Percentiles rank a stretch among this genome's conserved stretches.
phyloP scores from a whole-genome alignment of 805 yeast species.

The Kodamaea kakaduensis region DNA sequence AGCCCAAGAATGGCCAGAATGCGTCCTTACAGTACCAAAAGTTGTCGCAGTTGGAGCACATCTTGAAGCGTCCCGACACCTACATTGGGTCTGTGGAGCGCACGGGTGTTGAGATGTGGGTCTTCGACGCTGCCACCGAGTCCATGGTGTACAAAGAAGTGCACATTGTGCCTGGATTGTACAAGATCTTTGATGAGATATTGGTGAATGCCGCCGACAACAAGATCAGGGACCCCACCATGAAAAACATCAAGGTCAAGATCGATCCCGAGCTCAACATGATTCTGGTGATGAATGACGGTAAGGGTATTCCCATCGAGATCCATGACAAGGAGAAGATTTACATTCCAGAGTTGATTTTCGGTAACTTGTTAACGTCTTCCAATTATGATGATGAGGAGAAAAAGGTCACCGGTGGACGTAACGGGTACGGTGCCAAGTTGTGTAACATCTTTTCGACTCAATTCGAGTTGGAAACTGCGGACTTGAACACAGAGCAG shows the following conservation, averaged over 20 bases:
- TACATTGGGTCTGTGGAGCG: conserved; percentile 93
- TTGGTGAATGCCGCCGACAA: conserved; percentile 98
- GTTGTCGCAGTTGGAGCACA: conserved; percentile 93
- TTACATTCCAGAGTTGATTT: conserved; percentile 92
- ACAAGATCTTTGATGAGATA: conserved; percentile 95
- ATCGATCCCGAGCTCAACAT: conserved; percentile 71
- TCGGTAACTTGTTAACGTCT: conserved; percentile 91
- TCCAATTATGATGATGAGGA: conserved; percentile 94
- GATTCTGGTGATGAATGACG: conserved; percentile 85
- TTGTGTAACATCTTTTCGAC: conserved; percentile 94
- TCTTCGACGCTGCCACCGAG: conserved; percentile 51
- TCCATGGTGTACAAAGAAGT: conserved; percentile 54
- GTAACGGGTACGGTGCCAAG: conserved; percentile 98
- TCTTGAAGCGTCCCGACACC: conserved; percentile 94
- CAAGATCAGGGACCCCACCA: conserved; percentile 87
- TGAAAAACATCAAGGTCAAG: conserved; percentile 82
- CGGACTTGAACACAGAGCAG: conserved; percentile 62
- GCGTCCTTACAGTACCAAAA: conserved; percentile 84
- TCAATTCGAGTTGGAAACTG: conserved; percentile 82
- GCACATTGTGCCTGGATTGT: conserved; percentile 88
- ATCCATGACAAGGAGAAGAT: conserved; percentile 88
- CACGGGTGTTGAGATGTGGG: conserved; percentile 80
- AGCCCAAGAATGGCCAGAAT: conserved; percentile 14
- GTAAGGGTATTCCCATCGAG: conserved; percentile 92
- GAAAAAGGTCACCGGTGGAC: conserved; percentile 95